phyloP scores from a whole-genome alignment of 768 basidiomycete genomes.

The Suillus subalutaceus region DNA sequence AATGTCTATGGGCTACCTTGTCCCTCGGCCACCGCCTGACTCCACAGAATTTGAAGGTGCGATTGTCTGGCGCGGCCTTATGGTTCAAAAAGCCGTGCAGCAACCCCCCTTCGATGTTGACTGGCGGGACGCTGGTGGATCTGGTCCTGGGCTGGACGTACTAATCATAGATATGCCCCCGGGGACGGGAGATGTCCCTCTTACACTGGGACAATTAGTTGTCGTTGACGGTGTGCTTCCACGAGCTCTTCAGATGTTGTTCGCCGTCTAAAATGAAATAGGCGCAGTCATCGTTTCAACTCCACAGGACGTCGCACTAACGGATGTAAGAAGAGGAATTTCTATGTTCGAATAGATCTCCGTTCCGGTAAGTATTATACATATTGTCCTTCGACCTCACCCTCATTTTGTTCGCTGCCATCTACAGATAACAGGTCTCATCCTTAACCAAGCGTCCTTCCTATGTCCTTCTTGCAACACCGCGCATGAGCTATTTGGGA shows the following conservation, averaged over 20 bases:
- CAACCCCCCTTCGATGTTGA: slow-evolving; percentile 96
- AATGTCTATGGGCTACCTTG: slow-evolving; percentile 98
- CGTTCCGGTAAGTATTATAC: slow-evolving; percentile 66
- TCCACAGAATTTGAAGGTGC: slow-evolving; percentile 69
- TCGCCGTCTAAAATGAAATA: slow-evolving; percentile 31
- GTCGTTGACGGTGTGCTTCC: slow-evolving; percentile 70
- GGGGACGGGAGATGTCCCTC: slow-evolving; percentile 94
- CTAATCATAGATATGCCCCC: slow-evolving; percentile 97
- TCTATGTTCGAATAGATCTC: slow-evolving; percentile 88
- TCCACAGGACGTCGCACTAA: slow-evolving; percentile 90
- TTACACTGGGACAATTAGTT: slow-evolving; percentile 89
- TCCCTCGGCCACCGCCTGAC: slow-evolving; percentile 56
- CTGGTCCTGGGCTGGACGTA: slow-evolving; percentile 65
- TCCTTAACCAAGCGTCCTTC: slow-evolving; percentile 89
- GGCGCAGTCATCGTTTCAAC: slow-evolving; percentile 94
- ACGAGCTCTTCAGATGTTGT: background rate
- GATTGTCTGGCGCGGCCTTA: slow-evolving; percentile 94
- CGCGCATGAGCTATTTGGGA: slow-evolving; percentile 70
- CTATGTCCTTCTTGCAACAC: slow-evolving; percentile 73
- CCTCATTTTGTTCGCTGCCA: background rate
- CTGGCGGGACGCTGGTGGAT: slow-evolving; percentile 53
- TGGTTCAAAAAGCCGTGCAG: slow-evolving; percentile 98
- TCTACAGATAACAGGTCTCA: slow-evolving; percentile 76
- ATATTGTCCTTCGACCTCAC: slow-evolving; percentile 6
- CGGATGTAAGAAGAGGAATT: slow-evolving; percentile 91